Evolutionary conservation across 768 basidiomycete species (phyloP), one percentile per base, ranked within the genome.

Genomic region (Termitomyces sp.): DNA sequence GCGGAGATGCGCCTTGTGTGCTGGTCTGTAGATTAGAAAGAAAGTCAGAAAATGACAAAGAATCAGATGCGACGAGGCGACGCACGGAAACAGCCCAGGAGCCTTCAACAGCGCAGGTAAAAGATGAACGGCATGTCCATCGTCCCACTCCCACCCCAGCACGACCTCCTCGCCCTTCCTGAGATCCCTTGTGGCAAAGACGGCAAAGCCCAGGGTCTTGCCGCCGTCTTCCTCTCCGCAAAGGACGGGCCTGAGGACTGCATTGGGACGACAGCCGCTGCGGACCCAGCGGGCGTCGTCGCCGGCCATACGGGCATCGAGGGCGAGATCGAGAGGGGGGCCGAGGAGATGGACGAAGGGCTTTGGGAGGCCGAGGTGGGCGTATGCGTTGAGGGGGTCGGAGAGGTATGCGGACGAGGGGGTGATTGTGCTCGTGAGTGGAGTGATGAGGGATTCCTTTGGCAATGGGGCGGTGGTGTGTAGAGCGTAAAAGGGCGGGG

Each of bases 131-230:
- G 87, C 85, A 66, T 92, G 90, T 2, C 85, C 85, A 65, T 98
- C 95, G 63, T 98, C 95, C 95, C 95, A 98, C 68, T 97, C 94
- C 94, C 95, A 98, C 0, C 89, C 90, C 0, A 98, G 72, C 0
- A 95, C 84, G 19, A 98, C 82, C 72, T 98, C 95, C 61, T 95
- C 93, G 47, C 88, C 80, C 34, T 82, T 82, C 54, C 80, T 81
- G 61, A 98, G 78, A 59, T 91, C 89, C 11, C 84, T 72, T 17
- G 86, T 71, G 1, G 95, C 90, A 61, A 94, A 95, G 0, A 97
- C 75, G 0, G 85, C 93, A 66, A 97, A 95, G 0, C 79, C 74
- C 1, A 95, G 71, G 2, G 75, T 70, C 3, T 65, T 59, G 54
- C 66, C 57, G 34, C 60, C 59, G 34, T 59, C 59, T 32, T 60